phyloP scores from a whole-genome alignment of 768 basidiomycete genomes.

The Hygrophoropsis aurantiaca region DNA sequence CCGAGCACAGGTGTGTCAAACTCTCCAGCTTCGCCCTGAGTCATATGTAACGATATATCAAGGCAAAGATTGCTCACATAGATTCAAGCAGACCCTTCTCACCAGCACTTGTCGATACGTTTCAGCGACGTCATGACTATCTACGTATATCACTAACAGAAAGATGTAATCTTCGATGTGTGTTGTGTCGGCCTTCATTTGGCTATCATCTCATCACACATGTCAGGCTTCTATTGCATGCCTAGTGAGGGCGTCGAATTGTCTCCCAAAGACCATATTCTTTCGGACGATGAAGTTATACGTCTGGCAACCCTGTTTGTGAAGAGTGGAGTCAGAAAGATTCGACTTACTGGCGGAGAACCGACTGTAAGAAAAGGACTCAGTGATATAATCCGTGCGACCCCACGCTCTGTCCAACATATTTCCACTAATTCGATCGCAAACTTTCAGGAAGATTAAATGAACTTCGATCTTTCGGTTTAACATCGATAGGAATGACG shows the following conservation, averaged over 20 bases:
- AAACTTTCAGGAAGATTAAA: conserved; percentile 69
- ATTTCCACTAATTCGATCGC: neutral
- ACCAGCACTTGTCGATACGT: conserved; percentile 62
- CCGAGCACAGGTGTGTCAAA: conserved; percentile 17
- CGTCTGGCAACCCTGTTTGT: conserved; percentile 79
- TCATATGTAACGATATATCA: neutral
- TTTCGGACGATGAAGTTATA: conserved; percentile 75
- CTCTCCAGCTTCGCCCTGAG: neutral
- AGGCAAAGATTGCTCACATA: conserved; percentile 59
- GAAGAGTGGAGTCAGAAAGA: conserved; percentile 79
- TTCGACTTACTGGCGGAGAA: conserved; percentile 86
- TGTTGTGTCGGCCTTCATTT: conserved; percentile 16
- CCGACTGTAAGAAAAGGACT: conserved; percentile 82
- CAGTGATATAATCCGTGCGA: conserved; percentile 63
- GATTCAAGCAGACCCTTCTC: conserved; percentile 50
- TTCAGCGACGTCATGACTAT: conserved; percentile 73
- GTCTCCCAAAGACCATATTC: conserved; percentile 64
- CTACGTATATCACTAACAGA: conserved; percentile 88
- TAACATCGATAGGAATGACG: conserved; percentile 82
- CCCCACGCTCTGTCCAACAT: neutral
- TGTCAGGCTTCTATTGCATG: conserved; percentile 88
- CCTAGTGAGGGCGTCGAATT: conserved; percentile 77
- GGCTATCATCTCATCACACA: neutral
- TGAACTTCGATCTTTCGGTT: conserved; percentile 55
- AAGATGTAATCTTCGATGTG: conserved; percentile 85